These are phyloP conservation scores for Solanum commersonii DNA, from an alignment of 257 asterid species.

Conservation along the genomic window DNA sequence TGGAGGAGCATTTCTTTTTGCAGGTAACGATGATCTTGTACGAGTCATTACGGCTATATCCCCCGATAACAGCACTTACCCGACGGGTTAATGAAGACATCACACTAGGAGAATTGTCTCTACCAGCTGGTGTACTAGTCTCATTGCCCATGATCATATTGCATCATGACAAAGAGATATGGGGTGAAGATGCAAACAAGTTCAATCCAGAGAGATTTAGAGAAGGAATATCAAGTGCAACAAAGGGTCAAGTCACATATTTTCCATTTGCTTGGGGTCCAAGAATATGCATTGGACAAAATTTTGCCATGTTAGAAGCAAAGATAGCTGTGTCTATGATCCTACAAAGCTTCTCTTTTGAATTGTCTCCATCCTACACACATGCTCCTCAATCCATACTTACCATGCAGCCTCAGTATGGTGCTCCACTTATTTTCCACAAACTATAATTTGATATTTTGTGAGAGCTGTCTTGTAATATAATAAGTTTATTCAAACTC, in stretches of 20 bases:
- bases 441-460: not conserved
- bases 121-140: conserved; percentile 11
- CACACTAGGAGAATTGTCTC: conserved; percentile 3
- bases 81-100: conserved; percentile 4
- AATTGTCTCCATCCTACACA: conserved; percentile 18
- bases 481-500: not conserved
- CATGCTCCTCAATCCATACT: conserved; percentile 16
- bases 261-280: conserved; percentile 32
- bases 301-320: conserved; percentile 23
- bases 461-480: not conserved
- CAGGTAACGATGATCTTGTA: conserved; percentile 20
- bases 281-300: conserved; percentile 25
- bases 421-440: conserved; percentile 18
- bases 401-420: conserved; percentile 21
- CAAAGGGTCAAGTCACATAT: conserved; percentile 7
- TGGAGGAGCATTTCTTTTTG: not conserved
- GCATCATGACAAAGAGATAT: conserved; percentile 15
- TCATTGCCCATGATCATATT: conserved; percentile 10
- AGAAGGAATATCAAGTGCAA: conserved; percentile 9
- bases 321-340: conserved; percentile 21
- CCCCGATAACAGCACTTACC: not conserved
- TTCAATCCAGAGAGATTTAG: conserved; percentile 24
- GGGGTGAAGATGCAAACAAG: conserved; percentile 28
- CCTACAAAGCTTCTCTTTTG: conserved; percentile 18
- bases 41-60: conserved; percentile 26